These are phyloP conservation scores for Mycena epipterygia DNA, from an alignment of 768 basidiomycete species.

Conservation along the genomic window DNA sequence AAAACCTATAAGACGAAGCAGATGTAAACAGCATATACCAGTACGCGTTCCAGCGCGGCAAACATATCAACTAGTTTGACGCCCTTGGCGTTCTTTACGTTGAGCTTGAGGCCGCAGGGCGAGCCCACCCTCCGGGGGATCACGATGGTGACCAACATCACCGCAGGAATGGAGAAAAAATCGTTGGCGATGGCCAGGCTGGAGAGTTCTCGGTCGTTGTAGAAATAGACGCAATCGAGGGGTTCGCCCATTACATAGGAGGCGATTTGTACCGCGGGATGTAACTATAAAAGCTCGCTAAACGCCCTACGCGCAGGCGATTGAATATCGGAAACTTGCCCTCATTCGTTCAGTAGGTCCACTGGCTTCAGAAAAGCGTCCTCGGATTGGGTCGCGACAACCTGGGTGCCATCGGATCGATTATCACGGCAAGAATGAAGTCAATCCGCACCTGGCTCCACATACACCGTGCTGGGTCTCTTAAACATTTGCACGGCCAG, in stretches of 20 bases:
- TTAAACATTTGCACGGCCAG: constrained; percentile 23
- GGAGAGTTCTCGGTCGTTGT: background rate
- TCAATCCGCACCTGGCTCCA: constrained; percentile 1
- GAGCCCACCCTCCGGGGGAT: background rate
- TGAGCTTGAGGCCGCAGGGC: background rate
- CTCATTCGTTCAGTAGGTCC: background rate
- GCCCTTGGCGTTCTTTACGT: constrained; percentile 7
- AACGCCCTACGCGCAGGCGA: no score
- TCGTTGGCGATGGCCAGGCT: constrained; percentile 5
- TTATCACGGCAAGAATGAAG: no score
- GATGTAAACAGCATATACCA: background rate
- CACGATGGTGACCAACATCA: background rate
- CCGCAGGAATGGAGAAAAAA: constrained; percentile 8
- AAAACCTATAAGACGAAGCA: background rate
- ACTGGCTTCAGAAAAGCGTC: background rate
- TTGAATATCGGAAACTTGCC: background rate
- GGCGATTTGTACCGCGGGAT: background rate
- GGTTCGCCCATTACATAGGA: background rate
- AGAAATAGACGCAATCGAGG: background rate
- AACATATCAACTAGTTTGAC: constrained; percentile 1
- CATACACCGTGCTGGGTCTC: constrained; percentile 3
- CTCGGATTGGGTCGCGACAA: background rate
- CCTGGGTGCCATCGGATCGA: background rate
- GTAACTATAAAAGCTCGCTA: background rate
- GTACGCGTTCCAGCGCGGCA: background rate